Conservation (phyloP, 2,329 filamentous ascomycete genomes). For the Claviceps monticola region DNA sequence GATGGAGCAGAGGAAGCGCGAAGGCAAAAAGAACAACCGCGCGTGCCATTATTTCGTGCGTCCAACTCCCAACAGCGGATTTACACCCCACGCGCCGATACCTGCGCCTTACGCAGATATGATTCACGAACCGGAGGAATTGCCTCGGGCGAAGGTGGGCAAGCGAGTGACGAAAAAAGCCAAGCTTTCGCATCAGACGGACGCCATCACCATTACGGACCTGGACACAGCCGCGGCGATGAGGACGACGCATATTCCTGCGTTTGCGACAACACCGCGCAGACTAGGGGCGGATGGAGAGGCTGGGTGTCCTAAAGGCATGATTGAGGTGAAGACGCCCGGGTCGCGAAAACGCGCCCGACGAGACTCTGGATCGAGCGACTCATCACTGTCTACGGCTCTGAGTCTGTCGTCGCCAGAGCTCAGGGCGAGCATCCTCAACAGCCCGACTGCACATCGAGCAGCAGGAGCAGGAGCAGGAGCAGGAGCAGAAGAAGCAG, state of each 20-base stretch:
- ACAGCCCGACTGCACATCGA: slow-evolving; percentile 2
- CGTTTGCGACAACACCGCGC: slow-evolving; percentile 1
- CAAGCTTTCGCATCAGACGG: slow-evolving; percentile 17
- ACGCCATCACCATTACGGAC: slow-evolving; percentile 1
- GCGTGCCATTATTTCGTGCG: slow-evolving; percentile 41
- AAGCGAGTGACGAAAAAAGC: slow-evolving; percentile 23
- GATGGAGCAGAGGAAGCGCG: slow-evolving; percentile 39
- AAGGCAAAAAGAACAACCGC: slow-evolving; percentile 39
- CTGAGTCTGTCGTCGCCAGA: slow-evolving; percentile 27
- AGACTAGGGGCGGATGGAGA: not conserved
- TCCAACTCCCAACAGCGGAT: slow-evolving; percentile 27
- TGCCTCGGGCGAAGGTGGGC: slow-evolving; percentile 6
- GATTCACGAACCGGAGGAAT: slow-evolving; percentile 15
- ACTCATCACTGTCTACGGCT: slow-evolving; percentile 28
- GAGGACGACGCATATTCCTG: not conserved
- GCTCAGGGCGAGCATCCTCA: slow-evolving; percentile 13
- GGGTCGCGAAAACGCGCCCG: slow-evolving; percentile 20
- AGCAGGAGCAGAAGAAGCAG: not conserved
- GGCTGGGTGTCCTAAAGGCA: not conserved
- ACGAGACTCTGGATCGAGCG: slow-evolving; percentile 25
- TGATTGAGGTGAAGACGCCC: slow-evolving; percentile 21
- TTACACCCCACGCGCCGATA: slow-evolving; percentile 31
- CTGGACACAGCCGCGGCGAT: not conserved
- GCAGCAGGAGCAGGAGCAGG: not conserved
- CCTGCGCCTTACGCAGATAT: slow-evolving; percentile 35